phyloP scores from a whole-genome alignment of 805 yeast species.

The Wickerhamomyces mucosus region DNA sequence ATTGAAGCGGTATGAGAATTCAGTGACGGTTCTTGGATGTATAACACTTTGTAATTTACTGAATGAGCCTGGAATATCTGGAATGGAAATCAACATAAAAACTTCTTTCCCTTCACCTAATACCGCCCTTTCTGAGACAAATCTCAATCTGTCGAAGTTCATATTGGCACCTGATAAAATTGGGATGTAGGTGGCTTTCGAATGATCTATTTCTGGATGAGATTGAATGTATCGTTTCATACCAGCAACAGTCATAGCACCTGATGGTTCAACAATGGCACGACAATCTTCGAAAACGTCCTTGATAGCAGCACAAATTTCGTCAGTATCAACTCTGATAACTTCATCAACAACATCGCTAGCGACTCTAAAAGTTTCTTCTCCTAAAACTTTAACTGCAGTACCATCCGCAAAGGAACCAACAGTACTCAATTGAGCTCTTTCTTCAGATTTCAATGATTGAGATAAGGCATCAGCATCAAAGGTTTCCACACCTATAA shows the following conservation, averaged over 20 bases:
- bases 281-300: constrained; percentile 96
- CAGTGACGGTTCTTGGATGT: constrained; percentile 87
- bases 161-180: constrained; percentile 94
- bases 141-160: constrained; percentile 94
- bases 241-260: constrained; percentile 95
- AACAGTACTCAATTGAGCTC: constrained; percentile 54
- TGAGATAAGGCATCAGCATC: constrained; percentile 92
- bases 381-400: constrained; percentile 84
- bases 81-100: constrained; percentile 81
- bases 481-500: constrained; percentile 91
- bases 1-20: constrained; percentile 80
- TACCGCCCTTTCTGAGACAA: constrained; percentile 94
- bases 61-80: constrained; percentile 91
- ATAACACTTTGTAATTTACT: constrained; percentile 64
- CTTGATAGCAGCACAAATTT: constrained; percentile 93
- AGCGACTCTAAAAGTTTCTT: constrained; percentile 81
- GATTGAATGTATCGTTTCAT: constrained; percentile 66
- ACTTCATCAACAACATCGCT: constrained; percentile 81
- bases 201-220: constrained; percentile 65
- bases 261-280: constrained; percentile 91
- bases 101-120: constrained; percentile 98
- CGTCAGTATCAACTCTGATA: constrained; percentile 80
- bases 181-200: constrained; percentile 66
- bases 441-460: constrained; percentile 47
- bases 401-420: constrained; percentile 99